A percentile compares a stretch with the other conserved stretches of the same genome.
Conservation (phyloP, 495 filamentous ascomycete genomes). For the Hypoxylon intermedium region DNA sequence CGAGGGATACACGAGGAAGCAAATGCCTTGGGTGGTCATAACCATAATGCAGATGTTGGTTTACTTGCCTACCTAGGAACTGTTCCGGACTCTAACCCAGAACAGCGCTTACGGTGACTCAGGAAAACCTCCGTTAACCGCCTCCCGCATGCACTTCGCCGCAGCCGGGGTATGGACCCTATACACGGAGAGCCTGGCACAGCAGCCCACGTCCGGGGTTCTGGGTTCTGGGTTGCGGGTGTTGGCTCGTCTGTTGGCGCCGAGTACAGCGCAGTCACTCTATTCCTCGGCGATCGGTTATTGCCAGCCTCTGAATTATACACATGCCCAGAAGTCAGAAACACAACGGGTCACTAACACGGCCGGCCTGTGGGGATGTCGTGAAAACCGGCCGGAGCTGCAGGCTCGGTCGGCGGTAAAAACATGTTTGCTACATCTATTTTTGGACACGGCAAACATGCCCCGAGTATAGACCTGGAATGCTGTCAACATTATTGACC, state of each 20-base stretch:
- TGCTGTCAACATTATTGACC: not conserved
- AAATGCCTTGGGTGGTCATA: conserved; percentile 4
- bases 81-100: conserved; percentile 5
- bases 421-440: conserved; percentile 16
- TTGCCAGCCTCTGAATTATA: too few relatives aligned
- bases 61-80: not conserved
- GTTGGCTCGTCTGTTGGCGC: too few relatives aligned
- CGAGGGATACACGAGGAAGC: not conserved
- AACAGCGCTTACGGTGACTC: conserved; percentile 23
- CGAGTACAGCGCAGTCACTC: too few relatives aligned
- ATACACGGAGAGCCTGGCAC: conserved; percentile 18
- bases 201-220: conserved; percentile 10
- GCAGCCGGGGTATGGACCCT: conserved; percentile 25
- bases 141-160: conserved; percentile 33
- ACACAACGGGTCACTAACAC: conserved; percentile 16
- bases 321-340: not conserved
- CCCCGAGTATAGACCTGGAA: too few relatives aligned
- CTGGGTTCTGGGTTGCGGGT: not conserved
- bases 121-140: conserved; percentile 14
- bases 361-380: conserved; percentile 26
- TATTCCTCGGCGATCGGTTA: too few relatives aligned
- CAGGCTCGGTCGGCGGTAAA: not conserved
- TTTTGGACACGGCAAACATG: too few relatives aligned
- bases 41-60: not conserved
- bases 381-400: conserved; percentile 11